These are phyloP conservation scores for Exobasidium rhododendri DNA, from an alignment of 1,284 basidiomycete species.

Conservation along the genomic window DNA sequence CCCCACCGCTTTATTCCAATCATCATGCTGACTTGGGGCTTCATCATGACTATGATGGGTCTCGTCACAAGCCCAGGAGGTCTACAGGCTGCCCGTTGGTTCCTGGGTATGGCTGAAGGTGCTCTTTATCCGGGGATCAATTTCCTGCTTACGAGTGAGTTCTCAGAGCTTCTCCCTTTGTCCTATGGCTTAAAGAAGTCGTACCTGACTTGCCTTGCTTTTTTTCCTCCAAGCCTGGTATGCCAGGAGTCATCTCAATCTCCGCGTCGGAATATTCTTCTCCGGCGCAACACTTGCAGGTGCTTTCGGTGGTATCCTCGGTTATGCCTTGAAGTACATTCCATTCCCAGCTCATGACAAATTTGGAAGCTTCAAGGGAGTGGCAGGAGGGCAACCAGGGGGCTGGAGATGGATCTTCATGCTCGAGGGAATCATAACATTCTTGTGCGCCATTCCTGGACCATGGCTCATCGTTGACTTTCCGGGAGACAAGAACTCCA, in stretches of 20 bases:
- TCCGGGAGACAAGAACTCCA: constrained; percentile 29
- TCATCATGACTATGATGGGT: constrained; percentile 34
- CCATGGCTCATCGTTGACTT: constrained; percentile 45
- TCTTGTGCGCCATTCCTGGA: constrained; percentile 36
- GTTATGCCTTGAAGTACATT: constrained; percentile 53
- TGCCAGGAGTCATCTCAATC: constrained; percentile 27
- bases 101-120: constrained; percentile 34
- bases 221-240: constrained; percentile 39
- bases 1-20: constrained; percentile 37
- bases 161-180: constrained; percentile 1
- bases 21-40: constrained; percentile 39
- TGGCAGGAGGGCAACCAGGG: not conserved
- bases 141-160: constrained; percentile 42
- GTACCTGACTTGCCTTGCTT: not conserved
- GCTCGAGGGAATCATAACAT: constrained; percentile 24
- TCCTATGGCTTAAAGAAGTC: not conserved
- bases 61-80: constrained; percentile 24
- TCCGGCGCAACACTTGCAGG: constrained; percentile 54
- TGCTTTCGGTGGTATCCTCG: constrained; percentile 47
- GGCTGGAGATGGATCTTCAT: constrained; percentile 24
- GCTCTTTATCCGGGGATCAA: constrained; percentile 36
- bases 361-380: not conserved
- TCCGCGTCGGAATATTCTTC: constrained; percentile 53
- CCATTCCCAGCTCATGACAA: constrained; percentile 30
- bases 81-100: constrained; percentile 23